phyloP scores from a whole-genome alignment of 768 basidiomycete genomes.

The Tricholoma hemisulphureum region DNA sequence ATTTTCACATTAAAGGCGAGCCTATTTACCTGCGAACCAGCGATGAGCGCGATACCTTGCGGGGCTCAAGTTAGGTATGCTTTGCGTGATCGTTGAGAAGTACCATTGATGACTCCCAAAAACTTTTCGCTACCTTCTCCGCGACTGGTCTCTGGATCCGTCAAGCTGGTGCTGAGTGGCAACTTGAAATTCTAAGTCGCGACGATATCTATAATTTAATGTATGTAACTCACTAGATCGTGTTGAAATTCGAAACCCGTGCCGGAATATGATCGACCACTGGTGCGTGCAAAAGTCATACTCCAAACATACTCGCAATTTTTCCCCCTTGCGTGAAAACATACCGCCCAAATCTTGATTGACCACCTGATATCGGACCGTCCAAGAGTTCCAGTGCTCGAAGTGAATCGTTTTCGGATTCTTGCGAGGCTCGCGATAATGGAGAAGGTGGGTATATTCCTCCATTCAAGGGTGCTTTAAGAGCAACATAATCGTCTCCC shows the following conservation, averaged over 20 bases:
- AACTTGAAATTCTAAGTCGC: constrained; percentile 31
- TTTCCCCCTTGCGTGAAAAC: constrained; percentile 5
- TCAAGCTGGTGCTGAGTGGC: constrained; percentile 73
- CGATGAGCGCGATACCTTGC: constrained; percentile 80
- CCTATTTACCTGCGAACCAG: constrained; percentile 68
- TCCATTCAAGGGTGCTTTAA: constrained; percentile 39
- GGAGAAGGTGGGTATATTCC: constrained; percentile 37
- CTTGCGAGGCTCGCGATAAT: constrained; percentile 45
- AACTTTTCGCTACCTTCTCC: constrained; percentile 62
- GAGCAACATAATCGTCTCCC: constrained; percentile 43
- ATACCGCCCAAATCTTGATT: constrained; percentile 35
- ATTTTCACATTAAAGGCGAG: background rate
- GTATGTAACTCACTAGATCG: constrained; percentile 43
- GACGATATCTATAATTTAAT: background rate
- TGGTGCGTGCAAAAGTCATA: constrained; percentile 4
- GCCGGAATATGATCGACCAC: constrained; percentile 64
- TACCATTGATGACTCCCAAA: constrained; percentile 76
- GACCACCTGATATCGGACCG: constrained; percentile 43
- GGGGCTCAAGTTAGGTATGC: background rate
- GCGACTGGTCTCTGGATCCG: constrained; percentile 57
- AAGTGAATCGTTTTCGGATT: constrained; percentile 67
- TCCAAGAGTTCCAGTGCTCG: constrained; percentile 78
- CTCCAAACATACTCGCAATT: background rate
- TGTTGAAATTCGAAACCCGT: constrained; percentile 78
- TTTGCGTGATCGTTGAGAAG: constrained; percentile 18